Conservation (phyloP, 2,329 filamentous ascomycete genomes). For the Zasmidium cellare region DNA sequence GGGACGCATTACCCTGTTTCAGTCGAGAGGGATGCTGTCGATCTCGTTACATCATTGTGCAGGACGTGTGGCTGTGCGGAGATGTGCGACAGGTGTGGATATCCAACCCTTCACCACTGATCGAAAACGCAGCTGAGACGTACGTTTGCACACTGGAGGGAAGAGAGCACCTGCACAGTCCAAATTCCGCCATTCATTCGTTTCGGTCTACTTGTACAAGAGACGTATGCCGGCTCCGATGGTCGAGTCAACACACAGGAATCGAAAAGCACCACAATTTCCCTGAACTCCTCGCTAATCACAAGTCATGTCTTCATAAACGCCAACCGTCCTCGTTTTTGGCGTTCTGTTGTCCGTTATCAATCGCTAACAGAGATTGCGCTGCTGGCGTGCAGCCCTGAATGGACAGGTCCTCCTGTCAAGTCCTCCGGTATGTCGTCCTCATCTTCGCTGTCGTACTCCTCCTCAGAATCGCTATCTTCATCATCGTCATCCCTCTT, state of each 20-base stretch:
- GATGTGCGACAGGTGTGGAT: too few species aligned
- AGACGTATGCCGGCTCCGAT: conserved; percentile 10
- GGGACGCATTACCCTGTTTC: neutral
- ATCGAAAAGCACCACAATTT: conserved; percentile 19
- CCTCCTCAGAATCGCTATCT: conserved; percentile 49
- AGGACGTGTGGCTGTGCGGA: neutral
- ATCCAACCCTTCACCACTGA: too few species aligned
- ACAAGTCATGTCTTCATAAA: conserved; percentile 2
- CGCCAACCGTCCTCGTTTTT: neutral
- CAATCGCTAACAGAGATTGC: conserved; percentile 18
- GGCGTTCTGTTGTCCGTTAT: conserved; percentile 11
- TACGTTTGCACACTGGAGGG: too few species aligned
- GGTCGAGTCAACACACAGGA: conserved; percentile 24
- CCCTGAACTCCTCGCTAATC: conserved; percentile 23
- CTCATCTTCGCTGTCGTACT: conserved; percentile 35
- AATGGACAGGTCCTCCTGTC: conserved; percentile 9
- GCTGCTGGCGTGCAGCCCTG: conserved; percentile 2
- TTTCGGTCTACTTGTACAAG: neutral
- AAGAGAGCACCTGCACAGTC: too few species aligned
- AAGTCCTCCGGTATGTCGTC: conserved; percentile 27
- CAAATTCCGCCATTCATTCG: too few species aligned
- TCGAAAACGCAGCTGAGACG: too few species aligned
- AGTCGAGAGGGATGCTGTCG: neutral
- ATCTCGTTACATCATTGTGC: neutral
- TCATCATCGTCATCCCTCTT: conserved; percentile 58